Percentiles rank a stretch among this genome's conserved stretches.
These are phyloP conservation scores for Arthonia radiata DNA, from an alignment of 495 filamentous ascomycete genomes.

Conservation along the genomic window DNA sequence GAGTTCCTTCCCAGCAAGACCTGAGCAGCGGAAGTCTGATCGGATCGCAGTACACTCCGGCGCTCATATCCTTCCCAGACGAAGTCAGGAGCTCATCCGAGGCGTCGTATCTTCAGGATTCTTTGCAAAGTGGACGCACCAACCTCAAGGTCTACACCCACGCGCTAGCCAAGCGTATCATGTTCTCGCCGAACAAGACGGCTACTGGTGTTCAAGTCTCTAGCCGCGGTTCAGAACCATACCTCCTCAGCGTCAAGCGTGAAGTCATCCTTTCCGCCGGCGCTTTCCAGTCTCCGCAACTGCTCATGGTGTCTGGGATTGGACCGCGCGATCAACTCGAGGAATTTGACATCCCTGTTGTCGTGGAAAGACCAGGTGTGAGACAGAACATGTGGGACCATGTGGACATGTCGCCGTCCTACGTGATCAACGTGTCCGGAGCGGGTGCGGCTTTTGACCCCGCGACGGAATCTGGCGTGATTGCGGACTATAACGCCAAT, in stretches of 20 bases:
- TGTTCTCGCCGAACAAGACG: conserved; percentile 19
- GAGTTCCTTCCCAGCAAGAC: no score
- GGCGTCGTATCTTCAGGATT: conserved; percentile 16
- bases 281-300: conserved; percentile 18
- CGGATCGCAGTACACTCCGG: conserved; percentile 10
- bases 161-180: conserved; percentile 18
- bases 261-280: conserved; percentile 35
- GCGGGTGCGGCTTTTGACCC: conserved; percentile 16
- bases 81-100: conserved; percentile 15
- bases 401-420: conserved; percentile 9
- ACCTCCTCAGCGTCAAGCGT: conserved; percentile 18
- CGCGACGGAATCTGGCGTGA: conserved; percentile 6
- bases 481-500: conserved; percentile 9
- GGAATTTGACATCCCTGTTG: conserved; percentile 4
- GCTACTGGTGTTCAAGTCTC: conserved; percentile 25
- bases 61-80: conserved; percentile 15
- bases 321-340: conserved; percentile 5
- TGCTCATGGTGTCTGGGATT: conserved; percentile 20
- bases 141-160: conserved; percentile 14
- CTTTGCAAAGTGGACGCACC: conserved; percentile 6
- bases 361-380: conserved; percentile 6
- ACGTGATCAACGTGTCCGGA: conserved; percentile 8
- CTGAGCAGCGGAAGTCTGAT: conserved; percentile 12
- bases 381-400: conserved; percentile 20
- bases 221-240: conserved; percentile 11